Evolutionary conservation across 2,329 filamentous ascomycete genomes (phyloP).

Genomic region (Claviceps maximensis): DNA sequence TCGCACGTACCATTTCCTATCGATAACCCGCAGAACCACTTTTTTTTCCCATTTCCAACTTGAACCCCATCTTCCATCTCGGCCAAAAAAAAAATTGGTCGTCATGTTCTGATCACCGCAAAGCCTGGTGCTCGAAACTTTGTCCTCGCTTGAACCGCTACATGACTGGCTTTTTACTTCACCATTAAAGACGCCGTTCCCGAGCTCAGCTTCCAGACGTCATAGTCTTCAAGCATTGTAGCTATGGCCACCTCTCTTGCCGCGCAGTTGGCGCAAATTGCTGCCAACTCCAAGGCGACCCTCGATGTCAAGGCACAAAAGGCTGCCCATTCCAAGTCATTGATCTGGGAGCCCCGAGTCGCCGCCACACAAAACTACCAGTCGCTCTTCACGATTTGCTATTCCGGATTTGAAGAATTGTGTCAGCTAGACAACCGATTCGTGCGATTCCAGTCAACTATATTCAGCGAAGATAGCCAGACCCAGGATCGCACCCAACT

Average conservation of each 20-base stretch:
- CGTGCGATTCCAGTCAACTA: slow-evolving; percentile 53
- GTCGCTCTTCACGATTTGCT: slow-evolving; percentile 72
- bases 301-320: slow-evolving; percentile 90
- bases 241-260: slow-evolving; percentile 75
- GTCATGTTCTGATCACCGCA: neutral
- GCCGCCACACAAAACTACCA: slow-evolving; percentile 85
- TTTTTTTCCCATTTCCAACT: neutral
- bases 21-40: neutral
- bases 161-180: neutral
- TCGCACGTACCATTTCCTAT: neutral
- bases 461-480: slow-evolving; percentile 93
- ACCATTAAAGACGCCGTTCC: neutral
- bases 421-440: slow-evolving; percentile 79
- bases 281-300: slow-evolving; percentile 76
- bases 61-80: slow-evolving; percentile 10
- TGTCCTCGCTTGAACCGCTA: neutral
- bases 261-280: slow-evolving; percentile 86
- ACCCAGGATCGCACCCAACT: slow-evolving; percentile 77
- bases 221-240: slow-evolving; percentile 11
- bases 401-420: slow-evolving; percentile 81
- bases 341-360: slow-evolving; percentile 80
- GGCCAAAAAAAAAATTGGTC: neutral
- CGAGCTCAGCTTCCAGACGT: slow-evolving; percentile 3
- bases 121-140: neutral
- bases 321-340: slow-evolving; percentile 79